A percentile compares a stretch with the other conserved stretches of the same genome.
Conservation (phyloP, 108 stramenopile species). For the Pseudonitzschia delicatissima region DNA sequence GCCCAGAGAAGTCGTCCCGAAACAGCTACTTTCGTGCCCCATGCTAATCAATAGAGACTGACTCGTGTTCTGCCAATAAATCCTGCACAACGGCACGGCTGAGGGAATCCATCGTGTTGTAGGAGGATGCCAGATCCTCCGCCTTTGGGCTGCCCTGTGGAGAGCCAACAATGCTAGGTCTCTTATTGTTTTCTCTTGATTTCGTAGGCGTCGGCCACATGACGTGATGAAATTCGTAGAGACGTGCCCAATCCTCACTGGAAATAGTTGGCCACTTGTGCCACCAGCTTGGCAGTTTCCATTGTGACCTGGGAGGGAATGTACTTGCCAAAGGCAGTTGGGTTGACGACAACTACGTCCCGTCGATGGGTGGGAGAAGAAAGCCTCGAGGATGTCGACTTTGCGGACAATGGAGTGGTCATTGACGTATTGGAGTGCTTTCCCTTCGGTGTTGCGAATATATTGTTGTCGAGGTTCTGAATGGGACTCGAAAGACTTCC, state of each 20-base stretch:
- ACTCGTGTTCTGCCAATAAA: constrained; percentile 33
- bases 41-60: constrained; percentile 25
- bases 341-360: constrained; percentile 77
- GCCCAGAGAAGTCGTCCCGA: not conserved
- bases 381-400: too few relatives aligned
- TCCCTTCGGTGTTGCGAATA: too few relatives aligned
- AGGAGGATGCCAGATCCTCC: not conserved
- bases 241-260: constrained; percentile 52
- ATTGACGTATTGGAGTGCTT: not conserved
- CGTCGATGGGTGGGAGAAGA: constrained; percentile 9
- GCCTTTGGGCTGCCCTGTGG: not conserved
- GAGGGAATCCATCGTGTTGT: constrained; percentile 26
- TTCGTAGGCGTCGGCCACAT: constrained; percentile 38
- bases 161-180: not conserved
- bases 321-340: constrained; percentile 61
- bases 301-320: constrained; percentile 62
- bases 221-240: constrained; percentile 52
- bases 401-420: too few relatives aligned
- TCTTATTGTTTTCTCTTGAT: not conserved
- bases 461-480: too few relatives aligned
- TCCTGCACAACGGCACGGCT: constrained; percentile 38
- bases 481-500: too few relatives aligned
- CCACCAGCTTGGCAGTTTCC: constrained; percentile 73
- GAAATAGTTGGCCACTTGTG: constrained; percentile 49
- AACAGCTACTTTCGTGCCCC: constrained; percentile 20